phyloP scores from a whole-genome alignment of 371 early-diverging fungal genomes.

The Apophysomyces trapeziformis region DNA sequence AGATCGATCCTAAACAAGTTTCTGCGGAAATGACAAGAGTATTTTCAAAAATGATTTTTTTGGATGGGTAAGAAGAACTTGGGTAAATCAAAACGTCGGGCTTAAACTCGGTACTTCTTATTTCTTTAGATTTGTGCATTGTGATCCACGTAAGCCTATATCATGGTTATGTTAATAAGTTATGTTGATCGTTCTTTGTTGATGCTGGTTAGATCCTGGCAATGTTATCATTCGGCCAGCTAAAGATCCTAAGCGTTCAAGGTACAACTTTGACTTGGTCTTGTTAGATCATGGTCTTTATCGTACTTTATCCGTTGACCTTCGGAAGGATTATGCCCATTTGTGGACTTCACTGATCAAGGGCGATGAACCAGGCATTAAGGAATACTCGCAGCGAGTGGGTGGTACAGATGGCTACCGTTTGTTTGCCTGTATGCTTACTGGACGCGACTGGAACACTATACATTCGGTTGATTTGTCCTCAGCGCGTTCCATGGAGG shows the following conservation, averaged over 20 bases:
- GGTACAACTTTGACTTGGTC: conserved; percentile 85
- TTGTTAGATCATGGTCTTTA: conserved; percentile 96
- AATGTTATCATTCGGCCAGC: conserved; percentile 73
- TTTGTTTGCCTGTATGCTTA: conserved; percentile 85
- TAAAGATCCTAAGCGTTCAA: conserved; percentile 42
- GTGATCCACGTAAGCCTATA: conserved; percentile 69
- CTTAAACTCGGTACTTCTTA: not conserved
- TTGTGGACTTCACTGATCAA: conserved; percentile 86
- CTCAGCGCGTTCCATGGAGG: conserved; percentile 48
- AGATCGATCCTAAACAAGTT: conserved; percentile 75
- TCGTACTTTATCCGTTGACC: conserved; percentile 67
- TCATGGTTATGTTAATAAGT: not conserved
- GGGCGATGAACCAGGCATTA: conserved; percentile 76
- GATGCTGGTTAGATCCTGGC: conserved; percentile 59
- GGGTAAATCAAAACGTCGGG: too few relatives aligned
- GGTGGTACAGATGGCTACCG: conserved; percentile 81
- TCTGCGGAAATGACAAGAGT: conserved; percentile 73
- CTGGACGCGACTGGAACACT: conserved; percentile 84
- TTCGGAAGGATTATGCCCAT: conserved; percentile 84
- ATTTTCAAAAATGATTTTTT: conserved; percentile 93
- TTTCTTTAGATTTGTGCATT: conserved; percentile 66
- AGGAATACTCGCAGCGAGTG: conserved; percentile 56
- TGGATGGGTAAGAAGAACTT: conserved; percentile 61
- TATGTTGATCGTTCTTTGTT: too few relatives aligned
- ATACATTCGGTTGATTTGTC: conserved; percentile 45